phyloP scores from a whole-genome alignment of 257 asterid genomes.

The Capsicum baccatum region DNA sequence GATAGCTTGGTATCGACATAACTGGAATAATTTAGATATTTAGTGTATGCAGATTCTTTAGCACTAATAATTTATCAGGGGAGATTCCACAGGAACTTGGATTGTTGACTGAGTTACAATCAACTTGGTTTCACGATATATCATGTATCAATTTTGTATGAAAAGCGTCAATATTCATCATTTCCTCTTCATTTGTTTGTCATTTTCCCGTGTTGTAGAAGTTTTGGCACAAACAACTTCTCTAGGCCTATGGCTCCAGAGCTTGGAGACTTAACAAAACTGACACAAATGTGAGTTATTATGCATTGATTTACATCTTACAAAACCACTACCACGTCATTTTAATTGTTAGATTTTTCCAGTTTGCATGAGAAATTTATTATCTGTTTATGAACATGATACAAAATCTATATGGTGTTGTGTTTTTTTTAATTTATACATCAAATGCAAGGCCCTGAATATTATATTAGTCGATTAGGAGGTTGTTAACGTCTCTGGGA shows the following conservation, averaged over 20 bases:
- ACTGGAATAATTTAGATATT: neutral
- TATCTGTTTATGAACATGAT: neutral
- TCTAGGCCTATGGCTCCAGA: too few relatives aligned
- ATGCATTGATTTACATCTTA: neutral
- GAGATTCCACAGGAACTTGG: slow-evolving; percentile 72
- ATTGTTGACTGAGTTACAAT: slow-evolving; percentile 42
- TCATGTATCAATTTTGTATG: neutral
- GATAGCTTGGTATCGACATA: neutral
- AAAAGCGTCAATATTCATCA: neutral
- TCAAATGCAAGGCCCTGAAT: neutral
- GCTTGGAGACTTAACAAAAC: too few relatives aligned
- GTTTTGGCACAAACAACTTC: too few relatives aligned
- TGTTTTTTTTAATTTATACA: neutral
- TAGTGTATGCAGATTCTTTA: slow-evolving; percentile 46
- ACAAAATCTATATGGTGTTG: neutral
- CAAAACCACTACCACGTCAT: neutral
- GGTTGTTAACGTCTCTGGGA: neutral
- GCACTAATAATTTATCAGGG: slow-evolving; percentile 69
- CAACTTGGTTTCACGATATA: neutral
- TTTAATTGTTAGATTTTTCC: slow-evolving; percentile 1
- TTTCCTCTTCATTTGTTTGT: neutral
- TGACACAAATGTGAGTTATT: slow-evolving; percentile 26
- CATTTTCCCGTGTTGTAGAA: too few relatives aligned
- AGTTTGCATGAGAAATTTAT: neutral
- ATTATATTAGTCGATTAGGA: too few relatives aligned